A percentile compares a stretch with the other conserved stretches of the same genome.
phyloP scores from a whole-genome alignment of 1,139 yeast genomes.

The Scheffersomyces illinoinensis region DNA sequence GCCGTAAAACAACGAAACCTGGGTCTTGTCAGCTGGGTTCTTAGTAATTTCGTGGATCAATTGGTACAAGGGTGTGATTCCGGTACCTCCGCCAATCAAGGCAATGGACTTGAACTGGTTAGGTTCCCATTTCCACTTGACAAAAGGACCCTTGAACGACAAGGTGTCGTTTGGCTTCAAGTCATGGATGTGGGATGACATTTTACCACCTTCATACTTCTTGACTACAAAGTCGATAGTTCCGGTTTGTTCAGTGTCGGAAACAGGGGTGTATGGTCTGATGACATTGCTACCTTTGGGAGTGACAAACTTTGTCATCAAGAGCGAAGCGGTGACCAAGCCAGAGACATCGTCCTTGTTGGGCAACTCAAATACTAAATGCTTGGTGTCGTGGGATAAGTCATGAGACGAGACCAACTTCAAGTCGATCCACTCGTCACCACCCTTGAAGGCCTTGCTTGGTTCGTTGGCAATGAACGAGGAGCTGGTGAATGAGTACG shows the following conservation, averaged over 20 bases:
- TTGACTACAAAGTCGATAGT: slow-evolving; percentile 79
- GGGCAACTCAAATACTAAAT: slow-evolving; percentile 72
- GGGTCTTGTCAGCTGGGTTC: slow-evolving; percentile 83
- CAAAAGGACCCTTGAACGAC: slow-evolving; percentile 91
- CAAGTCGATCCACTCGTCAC: slow-evolving; percentile 78
- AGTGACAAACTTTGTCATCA: slow-evolving; percentile 79
- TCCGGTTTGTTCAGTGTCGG: slow-evolving; percentile 71
- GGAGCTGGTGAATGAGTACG: slow-evolving; percentile 39
- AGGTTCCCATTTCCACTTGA: slow-evolving; percentile 90
- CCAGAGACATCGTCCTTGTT: slow-evolving; percentile 72
- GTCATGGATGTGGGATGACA: slow-evolving; percentile 71
- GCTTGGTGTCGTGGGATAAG: slow-evolving; percentile 64
- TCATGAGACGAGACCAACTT: slow-evolving; percentile 60
- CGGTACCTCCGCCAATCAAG: slow-evolving; percentile 94
- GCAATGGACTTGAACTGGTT: slow-evolving; percentile 80
- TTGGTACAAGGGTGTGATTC: slow-evolving; percentile 94
- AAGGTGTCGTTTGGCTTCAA: slow-evolving; percentile 80
- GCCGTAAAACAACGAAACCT: slow-evolving; percentile 78
- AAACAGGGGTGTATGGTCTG: slow-evolving; percentile 95
- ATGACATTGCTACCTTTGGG: slow-evolving; percentile 85
- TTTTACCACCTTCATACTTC: slow-evolving; percentile 81
- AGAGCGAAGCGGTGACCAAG: slow-evolving; percentile 73
- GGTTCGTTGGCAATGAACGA: slow-evolving; percentile 46
- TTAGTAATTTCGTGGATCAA: slow-evolving; percentile 66
- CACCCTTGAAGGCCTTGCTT: slow-evolving; percentile 63